These are phyloP conservation scores for Sonneratia caseolaris DNA, from an alignment of 345 rosid genomes.

Conservation along the genomic window DNA sequence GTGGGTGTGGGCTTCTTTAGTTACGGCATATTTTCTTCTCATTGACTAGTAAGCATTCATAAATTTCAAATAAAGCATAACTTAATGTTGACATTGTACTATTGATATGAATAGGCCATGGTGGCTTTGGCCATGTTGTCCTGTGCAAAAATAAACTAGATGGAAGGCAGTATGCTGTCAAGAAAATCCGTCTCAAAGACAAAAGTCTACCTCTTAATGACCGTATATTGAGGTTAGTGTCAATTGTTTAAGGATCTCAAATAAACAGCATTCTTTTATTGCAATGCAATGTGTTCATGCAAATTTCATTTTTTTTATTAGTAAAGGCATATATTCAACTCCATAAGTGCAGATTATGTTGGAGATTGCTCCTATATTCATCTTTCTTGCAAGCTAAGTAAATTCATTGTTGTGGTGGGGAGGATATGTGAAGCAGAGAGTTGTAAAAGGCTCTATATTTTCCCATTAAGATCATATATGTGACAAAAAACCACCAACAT, in stretches of 20 bases:
- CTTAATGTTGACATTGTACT: neutral
- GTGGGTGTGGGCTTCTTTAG: too few species aligned
- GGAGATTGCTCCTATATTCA: neutral
- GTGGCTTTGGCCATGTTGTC: slow-evolving; percentile 92
- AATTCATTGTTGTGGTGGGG: neutral
- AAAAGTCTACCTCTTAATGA: slow-evolving; percentile 64
- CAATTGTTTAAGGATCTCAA: neutral
- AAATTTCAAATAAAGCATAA: neutral
- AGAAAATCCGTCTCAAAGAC: slow-evolving; percentile 91
- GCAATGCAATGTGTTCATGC: neutral
- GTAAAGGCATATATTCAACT: neutral
- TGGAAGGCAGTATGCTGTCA: slow-evolving; percentile 96
- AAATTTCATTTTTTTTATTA: neutral
- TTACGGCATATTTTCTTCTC: neutral
- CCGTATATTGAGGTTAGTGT: slow-evolving; percentile 63
- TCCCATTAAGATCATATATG: neutral
- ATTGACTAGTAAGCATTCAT: neutral
- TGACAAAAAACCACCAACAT: neutral
- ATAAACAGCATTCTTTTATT: neutral
- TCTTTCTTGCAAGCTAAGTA: neutral
- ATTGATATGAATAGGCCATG: slow-evolving; percentile 51
- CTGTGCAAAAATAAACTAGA: slow-evolving; percentile 93
- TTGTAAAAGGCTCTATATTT: neutral
- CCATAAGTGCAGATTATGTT: neutral
- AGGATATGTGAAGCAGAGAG: neutral